These are phyloP conservation scores for Colletotrichum spinosum DNA, from an alignment of 2,329 filamentous ascomycete genomes.

Conservation along the genomic window DNA sequence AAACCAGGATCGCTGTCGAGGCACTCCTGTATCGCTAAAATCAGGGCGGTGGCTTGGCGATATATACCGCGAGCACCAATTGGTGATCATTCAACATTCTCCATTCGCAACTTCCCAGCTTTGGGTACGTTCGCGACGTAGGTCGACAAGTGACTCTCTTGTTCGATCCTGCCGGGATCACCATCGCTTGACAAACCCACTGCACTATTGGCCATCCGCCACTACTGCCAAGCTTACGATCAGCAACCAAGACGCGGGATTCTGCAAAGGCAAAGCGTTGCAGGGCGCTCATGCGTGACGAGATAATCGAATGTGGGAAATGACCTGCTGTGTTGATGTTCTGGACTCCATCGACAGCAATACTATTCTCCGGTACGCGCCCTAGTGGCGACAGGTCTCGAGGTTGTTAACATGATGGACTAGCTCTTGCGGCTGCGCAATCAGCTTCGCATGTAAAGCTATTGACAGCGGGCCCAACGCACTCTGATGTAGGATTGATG, in stretches of 20 bases:
- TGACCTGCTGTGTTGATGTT: neutral
- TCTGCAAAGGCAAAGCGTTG: neutral
- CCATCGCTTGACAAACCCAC: constrained; percentile 28
- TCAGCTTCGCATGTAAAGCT: neutral
- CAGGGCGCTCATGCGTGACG: constrained; percentile 12
- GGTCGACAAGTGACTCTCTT: neutral
- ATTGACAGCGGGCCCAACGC: neutral
- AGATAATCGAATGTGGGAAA: constrained; percentile 22
- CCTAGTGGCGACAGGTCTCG: too few species aligned
- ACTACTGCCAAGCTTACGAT: constrained; percentile 32
- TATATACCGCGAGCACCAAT: neutral
- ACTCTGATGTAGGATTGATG: constrained; percentile 7
- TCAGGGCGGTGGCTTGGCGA: constrained; percentile 23
- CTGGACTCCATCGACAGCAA: neutral
- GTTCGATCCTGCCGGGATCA: constrained; percentile 22
- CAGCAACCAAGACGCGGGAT: constrained; percentile 24
- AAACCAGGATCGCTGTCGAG: neutral
- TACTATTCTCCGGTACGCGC: too few species aligned
- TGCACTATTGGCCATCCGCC: constrained; percentile 14
- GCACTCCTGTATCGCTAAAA: neutral
- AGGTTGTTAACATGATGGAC: constrained; percentile 19
- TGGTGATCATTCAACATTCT: too few species aligned
- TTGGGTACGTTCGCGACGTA: neutral
- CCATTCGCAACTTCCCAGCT: constrained; percentile 2
- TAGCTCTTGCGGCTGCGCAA: constrained; percentile 4